phyloP scores from a whole-genome alignment of 768 basidiomycete species.

The Pleurotus sapidus region DNA sequence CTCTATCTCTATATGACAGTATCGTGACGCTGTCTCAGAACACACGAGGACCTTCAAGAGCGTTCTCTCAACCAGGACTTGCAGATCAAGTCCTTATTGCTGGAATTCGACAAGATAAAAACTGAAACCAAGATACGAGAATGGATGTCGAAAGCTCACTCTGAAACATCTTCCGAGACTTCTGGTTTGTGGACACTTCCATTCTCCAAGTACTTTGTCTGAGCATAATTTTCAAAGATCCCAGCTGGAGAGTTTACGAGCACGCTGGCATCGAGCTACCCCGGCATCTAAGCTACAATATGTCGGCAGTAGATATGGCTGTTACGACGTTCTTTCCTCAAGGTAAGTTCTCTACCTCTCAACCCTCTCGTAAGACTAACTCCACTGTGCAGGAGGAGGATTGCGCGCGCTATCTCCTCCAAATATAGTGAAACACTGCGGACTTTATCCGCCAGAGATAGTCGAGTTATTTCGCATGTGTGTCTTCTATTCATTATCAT shows the following conservation, averaged over 20 bases:
- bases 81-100: slow-evolving; percentile 41
- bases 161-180: slow-evolving; percentile 12
- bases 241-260: neutral
- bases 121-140: slow-evolving; percentile 37
- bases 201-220: neutral
- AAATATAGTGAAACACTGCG: slow-evolving; percentile 44
- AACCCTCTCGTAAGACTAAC: slow-evolving; percentile 9
- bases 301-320: slow-evolving; percentile 34
- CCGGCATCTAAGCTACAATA: slow-evolving; percentile 20
- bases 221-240: neutral
- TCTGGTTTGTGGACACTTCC: neutral
- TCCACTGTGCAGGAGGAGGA: slow-evolving; percentile 12
- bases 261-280: slow-evolving; percentile 4
- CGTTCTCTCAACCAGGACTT: slow-evolving; percentile 41
- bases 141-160: slow-evolving; percentile 33
- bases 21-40: slow-evolving; percentile 27
- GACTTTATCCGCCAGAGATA: slow-evolving; percentile 50
- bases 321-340: slow-evolving; percentile 29
- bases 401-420: slow-evolving; percentile 28
- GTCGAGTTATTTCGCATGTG: slow-evolving; percentile 51
- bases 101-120: slow-evolving; percentile 39
- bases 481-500: slow-evolving; percentile 15
- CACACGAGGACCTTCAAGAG: slow-evolving; percentile 52
- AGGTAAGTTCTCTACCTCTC: slow-evolving; percentile 20
- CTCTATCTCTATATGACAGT: neutral